A percentile compares a stretch with the other conserved stretches of the same genome.
These are phyloP conservation scores for Kwoniella botswanensis DNA, from an alignment of 768 basidiomycete genomes.

Conservation along the genomic window DNA sequence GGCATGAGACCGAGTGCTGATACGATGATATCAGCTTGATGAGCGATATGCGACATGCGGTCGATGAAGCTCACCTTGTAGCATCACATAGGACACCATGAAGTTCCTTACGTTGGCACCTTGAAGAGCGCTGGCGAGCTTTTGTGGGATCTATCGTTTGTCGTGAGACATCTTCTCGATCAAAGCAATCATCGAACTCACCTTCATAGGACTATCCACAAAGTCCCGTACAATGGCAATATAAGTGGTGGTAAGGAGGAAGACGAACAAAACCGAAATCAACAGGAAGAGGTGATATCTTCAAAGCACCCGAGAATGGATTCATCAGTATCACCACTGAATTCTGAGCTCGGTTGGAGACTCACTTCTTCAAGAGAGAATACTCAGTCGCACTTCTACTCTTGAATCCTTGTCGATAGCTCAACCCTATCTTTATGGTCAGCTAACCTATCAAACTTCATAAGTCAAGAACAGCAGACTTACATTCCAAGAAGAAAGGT, in stretches of 20 bases:
- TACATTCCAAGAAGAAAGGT: conserved; percentile 88
- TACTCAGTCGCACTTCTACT: conserved; percentile 94
- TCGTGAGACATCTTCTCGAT: not conserved
- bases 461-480: conserved; percentile 12
- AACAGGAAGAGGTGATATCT: conserved; percentile 95
- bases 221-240: conserved; percentile 89
- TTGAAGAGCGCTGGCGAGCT: conserved; percentile 81
- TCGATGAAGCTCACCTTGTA: conserved; percentile 49
- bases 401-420: conserved; percentile 86
- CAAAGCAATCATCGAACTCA: conserved; percentile 16
- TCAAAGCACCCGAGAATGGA: conserved; percentile 1
- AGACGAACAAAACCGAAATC: conserved; percentile 91
- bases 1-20: conserved; percentile 92
- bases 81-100: conserved; percentile 62
- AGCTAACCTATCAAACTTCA: not conserved
- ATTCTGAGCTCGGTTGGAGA: conserved; percentile 5
- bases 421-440: conserved; percentile 62
- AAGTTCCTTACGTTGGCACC: conserved; percentile 64
- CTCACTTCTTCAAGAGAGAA: conserved; percentile 86
- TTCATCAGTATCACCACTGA: not conserved
- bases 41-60: too few species aligned
- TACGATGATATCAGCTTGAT: not conserved
- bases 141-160: conserved; percentile 72
- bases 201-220: conserved; percentile 86
- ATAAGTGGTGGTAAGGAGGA: conserved; percentile 87